Base-by-base conservation (phyloP, 108 stramenopile genomes). In the Fragilariopsis cylindrus region DNA sequence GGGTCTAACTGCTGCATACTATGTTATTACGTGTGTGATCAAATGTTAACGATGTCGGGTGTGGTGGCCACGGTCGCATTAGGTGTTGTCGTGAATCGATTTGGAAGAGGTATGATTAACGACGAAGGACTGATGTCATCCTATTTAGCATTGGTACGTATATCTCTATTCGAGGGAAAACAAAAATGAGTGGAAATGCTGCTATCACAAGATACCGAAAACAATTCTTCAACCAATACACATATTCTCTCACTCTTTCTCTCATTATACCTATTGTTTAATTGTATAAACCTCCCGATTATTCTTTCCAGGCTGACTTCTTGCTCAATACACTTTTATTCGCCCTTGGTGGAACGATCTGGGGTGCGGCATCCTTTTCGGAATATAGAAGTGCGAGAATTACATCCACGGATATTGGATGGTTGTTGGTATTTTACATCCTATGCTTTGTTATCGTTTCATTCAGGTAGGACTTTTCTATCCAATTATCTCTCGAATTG, bases 311-410 rank as follows among this genome's bases (percentile, higher is more conserved):
- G 7, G 52, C 82, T 11, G 91, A 87, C 69, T 84, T 85, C 68
- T 55, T 90, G 50, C 71, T 88, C 7, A 93, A 94, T 72, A 93
- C 96, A n/a, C 62, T 86, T 5, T 72, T 96, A 16, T 97, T 96
- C 70, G 74, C 91, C 18, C 54, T 97, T 21, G 90, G 89, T 30
- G 95, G 93, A 15, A 48, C 84, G 40, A 74, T 92, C 18, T 85
- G 81, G 74, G 90, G 81, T 39, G 56, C 71, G 9, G 50, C 82
- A 52, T 57, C 80, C 48, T 44, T 54, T 21, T 19, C 40, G 50
- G n/a, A 19, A 6, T 58, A 49, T 9, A 67, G 54, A 40, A 69
- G 58, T 11, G 65, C 44, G 11, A 65, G 46, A 2, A 85, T 90
- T 39, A 62, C 42, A 42, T 49, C 47, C 9, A 78, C n/a, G 7